A percentile compares a stretch with the other conserved stretches of the same genome.
Conservation (phyloP, 306 rosid species). For the Oemleria cerasiformis region DNA sequence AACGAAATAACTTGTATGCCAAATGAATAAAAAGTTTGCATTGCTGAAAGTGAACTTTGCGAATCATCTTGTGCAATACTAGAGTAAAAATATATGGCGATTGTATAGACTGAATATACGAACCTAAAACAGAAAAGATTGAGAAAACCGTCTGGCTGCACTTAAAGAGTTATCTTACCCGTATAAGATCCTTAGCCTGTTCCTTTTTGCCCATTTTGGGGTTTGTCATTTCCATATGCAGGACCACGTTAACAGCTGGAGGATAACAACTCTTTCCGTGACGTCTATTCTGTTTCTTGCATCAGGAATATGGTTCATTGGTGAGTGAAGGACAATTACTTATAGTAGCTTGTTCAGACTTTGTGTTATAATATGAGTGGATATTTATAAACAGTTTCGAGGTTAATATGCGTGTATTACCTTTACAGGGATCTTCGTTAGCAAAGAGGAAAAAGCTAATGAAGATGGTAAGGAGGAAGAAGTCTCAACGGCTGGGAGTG, state of each 20-base stretch:
- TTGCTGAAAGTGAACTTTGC: neutral
- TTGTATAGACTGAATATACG: neutral
- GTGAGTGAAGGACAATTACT: constrained; percentile 36
- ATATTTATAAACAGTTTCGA: neutral
- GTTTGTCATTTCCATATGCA: constrained; percentile 31
- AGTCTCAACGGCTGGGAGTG: constrained; percentile 30
- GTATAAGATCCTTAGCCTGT: constrained; percentile 19
- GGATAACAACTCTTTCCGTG: constrained; percentile 58
- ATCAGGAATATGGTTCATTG: constrained; percentile 71
- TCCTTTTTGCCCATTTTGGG: constrained; percentile 2
- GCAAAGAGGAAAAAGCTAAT: constrained; percentile 36
- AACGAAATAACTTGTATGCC: neutral
- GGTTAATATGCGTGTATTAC: constrained; percentile 15
- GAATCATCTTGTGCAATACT: neutral
- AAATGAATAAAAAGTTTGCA: neutral
- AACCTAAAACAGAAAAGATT: neutral
- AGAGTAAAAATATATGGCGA: neutral
- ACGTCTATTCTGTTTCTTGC: constrained; percentile 77
- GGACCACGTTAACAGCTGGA: constrained; percentile 75
- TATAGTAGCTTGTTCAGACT: constrained; percentile 13
- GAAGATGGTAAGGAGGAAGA: constrained; percentile 42
- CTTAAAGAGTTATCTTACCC: neutral
- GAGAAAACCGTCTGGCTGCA: neutral
- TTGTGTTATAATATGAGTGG: neutral
- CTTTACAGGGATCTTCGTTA: constrained; percentile 58